These are phyloP conservation scores for Ogataea corticis DNA, from an alignment of 805 yeast species.

Conservation along the genomic window DNA sequence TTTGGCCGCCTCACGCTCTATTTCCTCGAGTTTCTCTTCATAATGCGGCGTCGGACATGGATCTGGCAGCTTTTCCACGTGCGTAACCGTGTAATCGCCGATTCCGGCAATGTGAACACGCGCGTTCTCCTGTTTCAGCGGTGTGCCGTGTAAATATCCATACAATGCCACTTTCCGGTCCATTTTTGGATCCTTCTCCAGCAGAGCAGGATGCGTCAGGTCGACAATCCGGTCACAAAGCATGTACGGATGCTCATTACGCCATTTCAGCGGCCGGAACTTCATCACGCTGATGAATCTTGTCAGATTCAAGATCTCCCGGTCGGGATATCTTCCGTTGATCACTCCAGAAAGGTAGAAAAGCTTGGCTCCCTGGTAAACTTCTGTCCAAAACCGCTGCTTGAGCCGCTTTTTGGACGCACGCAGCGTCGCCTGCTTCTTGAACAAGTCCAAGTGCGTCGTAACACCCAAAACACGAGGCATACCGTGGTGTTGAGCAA, in stretches of 20 bases:
- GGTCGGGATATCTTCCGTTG: slow-evolving; percentile 96
- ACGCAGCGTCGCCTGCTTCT: slow-evolving; percentile 82
- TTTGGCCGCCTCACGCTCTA: slow-evolving; percentile 71
- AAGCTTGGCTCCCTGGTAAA: slow-evolving; percentile 95
- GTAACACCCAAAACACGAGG: slow-evolving; percentile 95
- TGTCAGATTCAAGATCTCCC: slow-evolving; percentile 88
- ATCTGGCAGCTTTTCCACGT: slow-evolving; percentile 89
- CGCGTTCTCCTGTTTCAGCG: slow-evolving; percentile 66
- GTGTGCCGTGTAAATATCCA: slow-evolving; percentile 94
- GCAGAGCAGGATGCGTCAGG: slow-evolving; percentile 84
- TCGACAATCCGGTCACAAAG: slow-evolving; percentile 88
- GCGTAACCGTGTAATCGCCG: slow-evolving; percentile 78
- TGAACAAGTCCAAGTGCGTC: slow-evolving; percentile 93
- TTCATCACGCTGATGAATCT: slow-evolving; percentile 96
- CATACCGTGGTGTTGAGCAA: slow-evolving; percentile 98
- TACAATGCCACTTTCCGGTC: slow-evolving; percentile 90
- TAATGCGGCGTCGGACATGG: slow-evolving; percentile 98
- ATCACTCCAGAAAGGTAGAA: slow-evolving; percentile 93
- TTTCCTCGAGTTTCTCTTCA: slow-evolving; percentile 81
- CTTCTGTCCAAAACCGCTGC: slow-evolving; percentile 98
- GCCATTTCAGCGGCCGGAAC: slow-evolving; percentile 98
- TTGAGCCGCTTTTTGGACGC: slow-evolving; percentile 90
- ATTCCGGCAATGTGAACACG: slow-evolving; percentile 93
- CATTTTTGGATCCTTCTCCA: slow-evolving; percentile 76
- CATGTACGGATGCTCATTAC: slow-evolving; percentile 96